These are phyloP conservation scores for Solioccasus polychromus DNA, from an alignment of 768 basidiomycete genomes.

Conservation along the genomic window DNA sequence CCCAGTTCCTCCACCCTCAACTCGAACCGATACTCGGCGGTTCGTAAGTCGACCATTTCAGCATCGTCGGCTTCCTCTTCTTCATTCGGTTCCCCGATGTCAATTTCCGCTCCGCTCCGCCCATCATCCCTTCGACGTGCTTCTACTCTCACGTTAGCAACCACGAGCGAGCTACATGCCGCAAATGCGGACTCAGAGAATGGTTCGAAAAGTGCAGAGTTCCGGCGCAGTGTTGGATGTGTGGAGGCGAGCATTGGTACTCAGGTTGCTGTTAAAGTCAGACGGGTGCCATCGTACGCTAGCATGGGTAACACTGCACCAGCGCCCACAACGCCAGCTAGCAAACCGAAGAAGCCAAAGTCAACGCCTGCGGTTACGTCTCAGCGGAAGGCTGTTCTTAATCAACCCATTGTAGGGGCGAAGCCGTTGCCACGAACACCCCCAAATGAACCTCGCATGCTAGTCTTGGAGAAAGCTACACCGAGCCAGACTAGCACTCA, in stretches of 20 bases:
- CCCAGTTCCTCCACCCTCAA: slow-evolving; percentile 65
- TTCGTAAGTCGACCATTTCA: slow-evolving; percentile 31
- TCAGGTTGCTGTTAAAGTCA: slow-evolving; percentile 24
- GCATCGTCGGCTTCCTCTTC: slow-evolving; percentile 28
- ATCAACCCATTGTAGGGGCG: slow-evolving; percentile 1
- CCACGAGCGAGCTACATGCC: slow-evolving; percentile 14
- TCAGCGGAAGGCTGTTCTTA: slow-evolving; percentile 5
- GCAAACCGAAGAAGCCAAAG: slow-evolving; percentile 17
- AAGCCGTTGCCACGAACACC: slow-evolving; percentile 24
- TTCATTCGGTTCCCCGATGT: slow-evolving; percentile 37
- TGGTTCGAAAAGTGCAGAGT: slow-evolving; percentile 4
- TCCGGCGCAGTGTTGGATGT: slow-evolving; percentile 14
- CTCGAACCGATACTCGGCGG: slow-evolving; percentile 34
- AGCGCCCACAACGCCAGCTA: slow-evolving; percentile 5
- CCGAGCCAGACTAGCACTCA: slow-evolving; percentile 12
- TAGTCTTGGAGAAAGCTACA: slow-evolving; percentile 18
- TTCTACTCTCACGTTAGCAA: slow-evolving; percentile 32
- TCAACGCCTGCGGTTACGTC: background rate
- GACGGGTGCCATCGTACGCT: slow-evolving; percentile 60
- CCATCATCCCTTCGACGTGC: slow-evolving; percentile 42
- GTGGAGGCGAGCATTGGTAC: slow-evolving; percentile 14
- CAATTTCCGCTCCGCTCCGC: slow-evolving; percentile 36
- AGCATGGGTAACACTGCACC: background rate
- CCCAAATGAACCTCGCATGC: slow-evolving; percentile 12
- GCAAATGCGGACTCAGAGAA: slow-evolving; percentile 12